Percentiles rank a stretch among this genome's conserved stretches.
Evolutionary conservation across 2,329 filamentous ascomycete species (phyloP).

Genomic region (Colletotrichum salicis): DNA sequence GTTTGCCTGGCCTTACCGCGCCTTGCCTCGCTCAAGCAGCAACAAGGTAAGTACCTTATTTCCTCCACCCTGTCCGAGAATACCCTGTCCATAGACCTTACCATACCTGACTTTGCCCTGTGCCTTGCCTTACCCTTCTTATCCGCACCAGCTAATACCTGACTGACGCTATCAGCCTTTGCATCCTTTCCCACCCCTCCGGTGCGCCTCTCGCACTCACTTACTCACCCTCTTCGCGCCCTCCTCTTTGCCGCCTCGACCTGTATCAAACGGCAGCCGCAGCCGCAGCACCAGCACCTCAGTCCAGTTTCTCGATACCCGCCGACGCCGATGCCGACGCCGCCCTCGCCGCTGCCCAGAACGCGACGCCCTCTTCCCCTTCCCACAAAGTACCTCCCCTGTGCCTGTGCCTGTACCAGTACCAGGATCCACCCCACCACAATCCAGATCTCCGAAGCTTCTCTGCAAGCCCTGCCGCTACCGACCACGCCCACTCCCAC

Average conservation of each 20-base stretch:
- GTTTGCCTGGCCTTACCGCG: neutral
- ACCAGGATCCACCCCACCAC: constrained; percentile 38
- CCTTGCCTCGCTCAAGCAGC: constrained; percentile 5
- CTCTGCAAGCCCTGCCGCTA: constrained; percentile 38
- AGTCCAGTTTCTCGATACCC: neutral
- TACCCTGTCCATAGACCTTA: constrained; percentile 7
- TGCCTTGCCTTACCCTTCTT: constrained; percentile 8
- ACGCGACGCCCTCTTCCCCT: constrained; percentile 30
- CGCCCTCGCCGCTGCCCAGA: constrained; percentile 33
- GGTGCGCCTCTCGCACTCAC: neutral
- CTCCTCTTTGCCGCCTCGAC: constrained; percentile 21
- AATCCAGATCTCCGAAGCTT: constrained; percentile 38
- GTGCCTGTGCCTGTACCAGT: constrained; percentile 28
- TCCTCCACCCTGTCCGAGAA: neutral
- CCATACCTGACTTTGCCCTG: neutral
- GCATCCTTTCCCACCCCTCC: constrained; percentile 3
- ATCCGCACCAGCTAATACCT: constrained; percentile 21
- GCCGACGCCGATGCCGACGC: constrained; percentile 21
- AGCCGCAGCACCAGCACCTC: constrained; percentile 6
- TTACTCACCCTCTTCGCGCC: neutral
- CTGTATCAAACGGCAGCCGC: constrained; percentile 26
- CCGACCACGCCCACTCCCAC: constrained; percentile 35
- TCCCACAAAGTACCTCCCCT: constrained; percentile 34
- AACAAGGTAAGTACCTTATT: neutral
- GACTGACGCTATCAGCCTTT: constrained; percentile 27